Evolutionary conservation across 1,139 yeast species (phyloP).

Genomic region (Sugiyamaella xylanicola): DNA sequence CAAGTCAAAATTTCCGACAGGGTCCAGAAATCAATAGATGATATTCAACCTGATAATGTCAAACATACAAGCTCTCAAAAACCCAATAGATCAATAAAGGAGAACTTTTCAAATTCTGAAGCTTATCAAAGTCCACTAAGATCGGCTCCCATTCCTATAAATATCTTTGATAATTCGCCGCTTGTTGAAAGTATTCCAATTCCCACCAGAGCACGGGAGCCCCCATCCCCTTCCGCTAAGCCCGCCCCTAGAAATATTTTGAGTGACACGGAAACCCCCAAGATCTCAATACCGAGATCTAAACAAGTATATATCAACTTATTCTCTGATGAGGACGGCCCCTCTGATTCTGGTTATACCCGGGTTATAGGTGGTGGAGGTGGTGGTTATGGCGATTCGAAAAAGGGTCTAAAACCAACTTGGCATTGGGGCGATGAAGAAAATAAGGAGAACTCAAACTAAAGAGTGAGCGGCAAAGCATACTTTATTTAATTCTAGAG

Average conservation of each 20-base stretch:
- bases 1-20: slow-evolving; percentile 25
- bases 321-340: slow-evolving; percentile 24
- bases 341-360: slow-evolving; percentile 9
- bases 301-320: slow-evolving; percentile 8
- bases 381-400: slow-evolving; percentile 23
- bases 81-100: background rate
- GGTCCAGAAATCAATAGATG: background rate
- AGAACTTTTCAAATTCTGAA: slow-evolving; percentile 7
- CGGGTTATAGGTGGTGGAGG: slow-evolving; percentile 28
- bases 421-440: slow-evolving; percentile 20
- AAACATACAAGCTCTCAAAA: too few relatives aligned
- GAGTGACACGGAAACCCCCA: background rate
- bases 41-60: too few relatives aligned
- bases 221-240: slow-evolving; percentile 30
- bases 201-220: slow-evolving; percentile 30
- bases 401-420: slow-evolving; percentile 21
- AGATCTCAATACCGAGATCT: background rate
- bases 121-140: slow-evolving; percentile 23
- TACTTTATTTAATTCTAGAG: too few relatives aligned
- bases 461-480: too few relatives aligned
- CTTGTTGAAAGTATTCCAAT: slow-evolving; percentile 28
- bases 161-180: slow-evolving; percentile 26
- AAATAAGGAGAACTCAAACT: slow-evolving; percentile 13
- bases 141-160: slow-evolving; percentile 26
- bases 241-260: slow-evolving; percentile 28